These are phyloP conservation scores for Neurospora sp. DNA, from an alignment of 495 filamentous ascomycete genomes.

Conservation along the genomic window DNA sequence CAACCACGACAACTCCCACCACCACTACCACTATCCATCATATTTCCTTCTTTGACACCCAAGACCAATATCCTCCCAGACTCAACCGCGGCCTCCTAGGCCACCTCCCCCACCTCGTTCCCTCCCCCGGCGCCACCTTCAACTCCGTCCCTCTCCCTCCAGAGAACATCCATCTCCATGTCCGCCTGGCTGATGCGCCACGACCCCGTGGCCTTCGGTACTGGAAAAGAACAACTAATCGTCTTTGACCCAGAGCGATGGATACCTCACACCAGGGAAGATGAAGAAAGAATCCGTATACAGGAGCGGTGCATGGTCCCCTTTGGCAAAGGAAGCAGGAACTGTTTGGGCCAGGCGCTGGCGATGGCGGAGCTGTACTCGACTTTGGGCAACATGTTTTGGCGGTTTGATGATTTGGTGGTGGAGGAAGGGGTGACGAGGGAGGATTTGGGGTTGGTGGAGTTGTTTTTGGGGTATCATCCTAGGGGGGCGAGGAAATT, in stretches of 20 bases:
- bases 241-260: slow-evolving; percentile 38
- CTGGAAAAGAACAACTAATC: slow-evolving; percentile 18
- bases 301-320: slow-evolving; percentile 31
- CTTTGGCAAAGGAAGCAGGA: slow-evolving; percentile 35
- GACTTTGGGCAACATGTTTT: slow-evolving; percentile 32
- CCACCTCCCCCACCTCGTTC: slow-evolving; percentile 16
- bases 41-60: no score
- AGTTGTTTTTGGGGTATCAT: slow-evolving; percentile 11
- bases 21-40: not conserved
- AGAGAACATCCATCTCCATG: slow-evolving; percentile 8
- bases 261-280: slow-evolving; percentile 11
- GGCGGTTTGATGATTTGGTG: slow-evolving; percentile 8
- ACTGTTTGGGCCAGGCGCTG: slow-evolving; percentile 40
- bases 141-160: slow-evolving; percentile 11
- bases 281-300: slow-evolving; percentile 14
- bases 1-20: not conserved
- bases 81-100: slow-evolving; percentile 11
- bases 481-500: slow-evolving; percentile 1
- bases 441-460: slow-evolving; percentile 5
- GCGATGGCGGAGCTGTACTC: slow-evolving; percentile 38
- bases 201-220: slow-evolving; percentile 27
- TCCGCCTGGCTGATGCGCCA: slow-evolving; percentile 24
- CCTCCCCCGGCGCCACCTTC: slow-evolving; percentile 13
- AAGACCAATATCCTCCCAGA: not conserved
- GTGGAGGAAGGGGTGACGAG: not conserved